Evolutionary conservation across 805 yeast species (phyloP).

Genomic region (Zygosaccharomyces kombuchaensis): DNA sequence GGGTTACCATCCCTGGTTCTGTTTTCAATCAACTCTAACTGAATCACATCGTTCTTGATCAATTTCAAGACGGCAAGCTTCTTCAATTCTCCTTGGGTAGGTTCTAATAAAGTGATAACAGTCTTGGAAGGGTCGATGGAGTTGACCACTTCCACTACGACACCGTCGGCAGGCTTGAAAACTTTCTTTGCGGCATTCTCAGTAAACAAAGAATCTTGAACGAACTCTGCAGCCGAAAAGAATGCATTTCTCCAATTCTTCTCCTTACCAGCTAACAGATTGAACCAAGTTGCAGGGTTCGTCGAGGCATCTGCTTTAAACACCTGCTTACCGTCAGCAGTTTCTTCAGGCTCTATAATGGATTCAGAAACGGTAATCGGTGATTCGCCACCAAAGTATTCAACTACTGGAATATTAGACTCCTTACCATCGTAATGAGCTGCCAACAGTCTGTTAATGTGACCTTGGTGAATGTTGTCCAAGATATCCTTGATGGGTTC

Average conservation of each 20-base stretch:
- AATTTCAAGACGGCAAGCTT: conserved; percentile 63
- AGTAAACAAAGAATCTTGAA: conserved; percentile 79
- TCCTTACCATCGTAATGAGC: conserved; percentile 70
- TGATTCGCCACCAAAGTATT: conserved; percentile 74
- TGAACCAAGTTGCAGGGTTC: conserved; percentile 60
- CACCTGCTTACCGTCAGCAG: conserved; percentile 33
- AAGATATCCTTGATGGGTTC: conserved; percentile 91
- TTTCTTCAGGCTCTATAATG: conserved; percentile 16
- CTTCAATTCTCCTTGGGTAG: conserved; percentile 62
- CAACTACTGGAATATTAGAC: conserved; percentile 77
- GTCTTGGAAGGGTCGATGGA: conserved; percentile 52
- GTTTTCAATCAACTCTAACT: conserved; percentile 74
- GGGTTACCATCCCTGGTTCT: conserved; percentile 78
- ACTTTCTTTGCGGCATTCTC: conserved; percentile 76
- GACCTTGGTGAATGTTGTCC: conserved; percentile 88
- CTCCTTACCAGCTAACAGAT: conserved; percentile 70
- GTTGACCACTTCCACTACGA: conserved; percentile 58
- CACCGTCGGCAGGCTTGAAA: conserved; percentile 65
- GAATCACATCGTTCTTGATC: conserved; percentile 49
- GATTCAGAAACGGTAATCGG: conserved; percentile 36
- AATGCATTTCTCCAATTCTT: conserved; percentile 91
- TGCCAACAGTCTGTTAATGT: conserved; percentile 61
- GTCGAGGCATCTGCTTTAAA: conserved; percentile 40
- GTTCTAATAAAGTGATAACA: conserved; percentile 61
- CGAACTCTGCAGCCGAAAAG: conserved; percentile 69